Evolutionary conservation across 208 protist genomes (phyloP), one percentile per base, ranked within the genome.

Genomic region (Acanthamoeba healyi): DNA sequence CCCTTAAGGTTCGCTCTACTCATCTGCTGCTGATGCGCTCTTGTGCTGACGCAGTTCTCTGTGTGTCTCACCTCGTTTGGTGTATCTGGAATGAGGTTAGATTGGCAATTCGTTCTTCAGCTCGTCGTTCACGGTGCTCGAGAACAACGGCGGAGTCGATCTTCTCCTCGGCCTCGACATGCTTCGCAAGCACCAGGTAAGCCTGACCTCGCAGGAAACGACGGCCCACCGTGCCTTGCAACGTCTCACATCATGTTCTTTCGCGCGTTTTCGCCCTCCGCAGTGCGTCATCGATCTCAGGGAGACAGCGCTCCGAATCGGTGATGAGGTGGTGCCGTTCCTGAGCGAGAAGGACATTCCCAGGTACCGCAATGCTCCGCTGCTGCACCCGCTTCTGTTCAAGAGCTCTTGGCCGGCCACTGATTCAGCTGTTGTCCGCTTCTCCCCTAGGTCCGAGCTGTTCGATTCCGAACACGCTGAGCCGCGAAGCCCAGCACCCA

Each of bases 141-240:
- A 99, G 65, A 94, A 97, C 61, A 94, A 94, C 36, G 96, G 98
- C 84, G 63, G 94, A 34, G 98, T 99, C 14, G 98, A 99, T 74
- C 96, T 99, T 86, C 97, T 99, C 38, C 97, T 99, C 65, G 99
- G 98, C 24, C 97, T 99, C 7, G 98, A 99, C 94, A 98, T 99
- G 96, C 96, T 99, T 40, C 97, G 95, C 94, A 96, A 98, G 26
- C 98, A 98, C 61, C 96, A n/a, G 17, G 19, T 84, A 29, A 26
- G 19, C 36, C 36, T 54, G 19, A 22, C 26, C 58, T 67, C 58
- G 22, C 58, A 67, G 26, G 22, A 26, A 67, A 67, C 26, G 74
- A 24, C 24, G 17, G 22, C 36, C 26, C 17, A 58, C 36, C 22
- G 36, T 58, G 26, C 74, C n/a, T 94, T n/a, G 67, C 22, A 94